phyloP scores from a whole-genome alignment of 805 yeast genomes.

The Saturnispora halmiae region DNA sequence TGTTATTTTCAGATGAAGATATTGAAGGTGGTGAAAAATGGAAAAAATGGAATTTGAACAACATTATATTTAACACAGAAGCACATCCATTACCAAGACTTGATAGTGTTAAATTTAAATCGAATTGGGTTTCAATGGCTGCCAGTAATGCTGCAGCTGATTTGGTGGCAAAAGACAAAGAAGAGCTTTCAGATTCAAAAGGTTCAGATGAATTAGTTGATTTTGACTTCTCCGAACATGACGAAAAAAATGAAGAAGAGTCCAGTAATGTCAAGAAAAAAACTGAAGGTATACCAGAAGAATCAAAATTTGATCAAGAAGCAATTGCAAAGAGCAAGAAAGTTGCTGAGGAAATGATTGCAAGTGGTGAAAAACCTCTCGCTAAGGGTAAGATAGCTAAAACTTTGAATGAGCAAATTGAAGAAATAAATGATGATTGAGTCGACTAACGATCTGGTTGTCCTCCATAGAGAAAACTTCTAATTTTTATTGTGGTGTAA shows the following conservation, averaged over 20 bases:
- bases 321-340: constrained; percentile 14
- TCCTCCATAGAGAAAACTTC: no score
- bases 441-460: constrained; percentile 4
- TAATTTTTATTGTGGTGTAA: no score
- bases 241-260: not conserved
- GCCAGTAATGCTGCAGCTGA: not conserved
- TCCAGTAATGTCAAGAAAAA: no score
- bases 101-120: constrained; percentile 40
- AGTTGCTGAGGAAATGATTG: constrained; percentile 21
- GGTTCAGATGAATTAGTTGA: constrained; percentile 3
- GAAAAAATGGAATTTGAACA: constrained; percentile 52
- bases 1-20: constrained; percentile 56
- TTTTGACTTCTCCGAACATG: constrained; percentile 1
- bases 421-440: constrained; percentile 13
- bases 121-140: constrained; percentile 45
- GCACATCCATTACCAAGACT: constrained; percentile 89
- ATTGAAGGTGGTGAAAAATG: constrained; percentile 21
- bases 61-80: constrained; percentile 80
- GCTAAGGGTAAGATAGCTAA: constrained; percentile 23
- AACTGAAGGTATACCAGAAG: constrained; percentile 2
- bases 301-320: not conserved
- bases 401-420: constrained; percentile 23
- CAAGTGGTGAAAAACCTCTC: constrained; percentile 19
- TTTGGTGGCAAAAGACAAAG: not conserved
- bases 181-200: not conserved